Conservation (phyloP, 306 rosid species). For the Fagus sylvatica region DNA sequence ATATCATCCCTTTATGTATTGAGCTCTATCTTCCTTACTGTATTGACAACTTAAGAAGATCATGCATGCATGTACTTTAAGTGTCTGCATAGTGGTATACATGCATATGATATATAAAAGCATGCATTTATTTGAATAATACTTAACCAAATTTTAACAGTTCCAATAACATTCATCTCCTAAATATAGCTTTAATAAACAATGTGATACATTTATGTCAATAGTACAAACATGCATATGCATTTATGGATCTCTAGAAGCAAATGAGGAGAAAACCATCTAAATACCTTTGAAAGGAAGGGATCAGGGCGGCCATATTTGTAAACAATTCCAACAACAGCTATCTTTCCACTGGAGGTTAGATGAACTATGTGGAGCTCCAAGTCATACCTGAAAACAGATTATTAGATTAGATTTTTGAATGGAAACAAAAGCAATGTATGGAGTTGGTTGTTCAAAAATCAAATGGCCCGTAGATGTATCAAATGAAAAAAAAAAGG, state of each 20-base stretch:
- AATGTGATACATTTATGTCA: background rate
- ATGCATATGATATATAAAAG: background rate
- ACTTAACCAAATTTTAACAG: background rate
- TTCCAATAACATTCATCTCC: background rate
- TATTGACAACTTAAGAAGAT: too few relatives aligned
- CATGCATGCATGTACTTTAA: background rate
- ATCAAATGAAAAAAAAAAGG: background rate
- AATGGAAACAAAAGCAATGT: background rate
- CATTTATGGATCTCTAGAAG: background rate
- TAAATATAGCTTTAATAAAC: background rate
- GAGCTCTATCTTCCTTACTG: too few relatives aligned
- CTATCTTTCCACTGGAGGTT: conserved; percentile 39
- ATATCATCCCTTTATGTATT: too few relatives aligned
- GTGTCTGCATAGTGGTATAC: background rate
- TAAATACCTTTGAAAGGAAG: conserved; percentile 61
- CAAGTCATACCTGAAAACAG: conserved; percentile 48
- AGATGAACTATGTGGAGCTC: conserved; percentile 64
- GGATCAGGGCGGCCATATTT: conserved; percentile 58
- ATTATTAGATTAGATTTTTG: background rate
- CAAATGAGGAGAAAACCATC: background rate
- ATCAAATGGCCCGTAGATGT: background rate
- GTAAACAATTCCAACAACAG: conserved; percentile 64
- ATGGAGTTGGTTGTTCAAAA: background rate
- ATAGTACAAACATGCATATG: background rate
- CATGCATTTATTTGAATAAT: background rate